Percentiles rank a stretch among this genome's conserved stretches.
Conservation (phyloP, 192 early-diverging fungal species). For the Rhizoclosmatium globosum region DNA sequence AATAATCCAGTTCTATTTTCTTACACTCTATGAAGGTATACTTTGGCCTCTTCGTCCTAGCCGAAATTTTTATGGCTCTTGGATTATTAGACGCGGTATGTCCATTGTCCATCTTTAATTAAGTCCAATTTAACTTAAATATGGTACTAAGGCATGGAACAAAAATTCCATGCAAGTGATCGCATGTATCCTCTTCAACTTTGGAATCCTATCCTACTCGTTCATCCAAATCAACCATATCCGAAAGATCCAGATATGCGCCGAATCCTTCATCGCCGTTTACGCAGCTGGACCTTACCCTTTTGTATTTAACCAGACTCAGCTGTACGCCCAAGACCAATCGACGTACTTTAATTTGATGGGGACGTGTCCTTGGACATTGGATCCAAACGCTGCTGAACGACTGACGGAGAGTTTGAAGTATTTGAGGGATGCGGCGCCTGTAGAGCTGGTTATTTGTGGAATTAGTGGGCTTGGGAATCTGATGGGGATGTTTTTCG, state of each 20-base stretch:
- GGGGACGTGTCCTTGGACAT: slow-evolving; percentile 15
- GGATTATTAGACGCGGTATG: slow-evolving; percentile 22
- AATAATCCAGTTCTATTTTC: neutral
- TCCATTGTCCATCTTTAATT: too few relatives aligned
- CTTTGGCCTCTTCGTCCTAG: slow-evolving; percentile 13
- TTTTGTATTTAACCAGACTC: neutral
- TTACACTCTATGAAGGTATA: slow-evolving; percentile 2
- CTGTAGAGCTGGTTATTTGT: slow-evolving; percentile 20
- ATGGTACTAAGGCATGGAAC: slow-evolving; percentile 25
- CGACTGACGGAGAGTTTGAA: slow-evolving; percentile 7
- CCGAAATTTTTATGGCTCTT: slow-evolving; percentile 23
- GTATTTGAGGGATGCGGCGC: neutral
- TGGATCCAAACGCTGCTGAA: neutral
- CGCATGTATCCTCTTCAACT: slow-evolving; percentile 31
- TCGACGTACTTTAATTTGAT: slow-evolving; percentile 7
- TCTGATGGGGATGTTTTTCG: slow-evolving; percentile 13
- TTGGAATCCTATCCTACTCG: slow-evolving; percentile 32
- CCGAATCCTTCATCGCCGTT: slow-evolving; percentile 1
- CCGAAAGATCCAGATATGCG: neutral
- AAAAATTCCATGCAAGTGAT: slow-evolving; percentile 43
- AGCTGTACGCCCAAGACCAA: neutral
- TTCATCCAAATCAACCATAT: slow-evolving; percentile 38
- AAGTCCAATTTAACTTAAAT: too few relatives aligned
- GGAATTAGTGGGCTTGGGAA: slow-evolving; percentile 25
- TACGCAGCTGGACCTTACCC: slow-evolving; percentile 8